phyloP scores from a whole-genome alignment of 257 asterid genomes.

The Voacanga thouarsii region DNA sequence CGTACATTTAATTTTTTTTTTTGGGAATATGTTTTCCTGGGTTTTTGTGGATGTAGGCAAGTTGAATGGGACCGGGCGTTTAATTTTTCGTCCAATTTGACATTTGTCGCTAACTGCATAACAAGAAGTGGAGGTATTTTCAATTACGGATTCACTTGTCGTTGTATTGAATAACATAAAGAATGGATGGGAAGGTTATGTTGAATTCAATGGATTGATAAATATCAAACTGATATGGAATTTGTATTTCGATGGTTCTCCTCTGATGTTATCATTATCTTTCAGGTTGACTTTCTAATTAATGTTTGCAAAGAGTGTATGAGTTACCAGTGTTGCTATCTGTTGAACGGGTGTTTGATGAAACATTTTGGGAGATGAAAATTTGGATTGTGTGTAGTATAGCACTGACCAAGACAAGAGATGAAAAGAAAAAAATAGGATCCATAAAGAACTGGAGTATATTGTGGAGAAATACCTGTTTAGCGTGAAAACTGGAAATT shows the following conservation, averaged over 20 bases:
- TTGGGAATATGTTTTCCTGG: background rate
- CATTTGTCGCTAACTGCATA: constrained; percentile 62
- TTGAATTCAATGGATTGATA: background rate
- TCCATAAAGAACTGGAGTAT: background rate
- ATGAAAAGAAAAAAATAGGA: background rate
- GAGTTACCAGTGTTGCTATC: background rate
- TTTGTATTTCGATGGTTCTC: background rate
- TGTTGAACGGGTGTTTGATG: background rate
- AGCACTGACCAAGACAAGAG: background rate
- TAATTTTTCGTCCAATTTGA: constrained; percentile 53
- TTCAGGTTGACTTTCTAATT: background rate
- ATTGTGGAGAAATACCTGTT: background rate
- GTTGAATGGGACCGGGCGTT: constrained; percentile 72
- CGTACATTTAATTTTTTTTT: background rate
- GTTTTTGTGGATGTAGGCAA: constrained; percentile 34
- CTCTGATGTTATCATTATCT: background rate
- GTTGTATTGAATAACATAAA: background rate
- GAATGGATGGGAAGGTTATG: background rate
- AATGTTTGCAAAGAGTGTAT: background rate
- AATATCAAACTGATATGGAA: background rate
- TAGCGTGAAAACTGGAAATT: constrained; percentile 4
- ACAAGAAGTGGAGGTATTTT: constrained; percentile 47
- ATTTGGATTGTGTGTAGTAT: background rate
- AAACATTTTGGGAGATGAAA: background rate
- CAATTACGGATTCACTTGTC: background rate